Base-by-base conservation (phyloP, 1,284 basidiomycete species). In the Cutaneotrichosporon spelunceum region DNA sequence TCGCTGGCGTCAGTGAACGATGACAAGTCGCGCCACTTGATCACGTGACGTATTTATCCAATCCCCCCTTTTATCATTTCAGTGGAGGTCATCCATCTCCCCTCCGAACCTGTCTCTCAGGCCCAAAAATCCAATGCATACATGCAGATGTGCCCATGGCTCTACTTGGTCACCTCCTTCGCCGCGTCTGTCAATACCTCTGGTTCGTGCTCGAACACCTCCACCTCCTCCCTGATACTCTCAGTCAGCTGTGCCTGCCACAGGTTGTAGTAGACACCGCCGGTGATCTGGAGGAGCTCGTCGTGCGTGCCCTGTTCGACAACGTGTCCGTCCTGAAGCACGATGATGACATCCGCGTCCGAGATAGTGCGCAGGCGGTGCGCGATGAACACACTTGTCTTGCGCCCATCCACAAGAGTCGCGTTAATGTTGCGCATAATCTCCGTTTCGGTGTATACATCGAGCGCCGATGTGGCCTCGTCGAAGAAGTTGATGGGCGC, bases 401-500 rank as follows among this genome's bases (percentile, higher is more conserved):
- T 85, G 8, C 85, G 82, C 68, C 88, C 87, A 67, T 88, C 86
- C 27, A 90, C 79, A 24, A 99, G 81, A 0, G 86, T 87, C 19
- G 80, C 82, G 72, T 98, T 90, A 78, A 99, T 91, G 72, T 96
- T 97, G 68, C 86, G 85, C 93, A 98, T 98, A 56, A 99, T 81
- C 74, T 96, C 94, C 1, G 88, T 85, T 77, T 98, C 95, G 0
- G 95, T 98, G 69, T 92, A 90, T 3, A 90, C 90, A 73, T 99
- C 96, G 62, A 99, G 79, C 0, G 95, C 93, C 0, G 93, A 96
- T 0, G 96, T 99, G 87, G 96, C 95, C 80, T 99, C 95, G 73
- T 99, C 95, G 72, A 99, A 98, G 82, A 99, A 97, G 71, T 98
- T 74, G 71, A 98, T 96, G 3, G 88, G 87, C 0, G 95, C 92